These are phyloP conservation scores for Apiospora saccharicola DNA, from an alignment of 2,329 filamentous ascomycete species.

Conservation along the genomic window DNA sequence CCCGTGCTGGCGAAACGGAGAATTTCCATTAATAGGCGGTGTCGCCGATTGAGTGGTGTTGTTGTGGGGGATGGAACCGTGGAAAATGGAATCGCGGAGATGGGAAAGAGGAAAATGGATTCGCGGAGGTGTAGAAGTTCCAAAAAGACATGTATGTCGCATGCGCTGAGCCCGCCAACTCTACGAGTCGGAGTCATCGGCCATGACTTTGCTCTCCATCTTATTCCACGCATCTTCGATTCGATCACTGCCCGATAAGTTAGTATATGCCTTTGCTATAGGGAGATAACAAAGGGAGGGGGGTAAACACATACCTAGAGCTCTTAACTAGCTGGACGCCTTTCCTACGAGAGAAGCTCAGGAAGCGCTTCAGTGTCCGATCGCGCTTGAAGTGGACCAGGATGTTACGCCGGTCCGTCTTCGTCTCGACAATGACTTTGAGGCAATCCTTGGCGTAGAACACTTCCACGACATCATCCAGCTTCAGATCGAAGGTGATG, in stretches of 20 bases:
- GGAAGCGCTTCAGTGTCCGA: conserved; percentile 60
- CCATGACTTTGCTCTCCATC: conserved; percentile 39
- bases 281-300: conserved; percentile 3
- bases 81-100: background rate
- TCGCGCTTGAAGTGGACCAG: conserved; percentile 61
- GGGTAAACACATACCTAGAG: conserved; percentile 47
- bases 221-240: conserved; percentile 39
- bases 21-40: background rate
- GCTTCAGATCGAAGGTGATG: conserved; percentile 57
- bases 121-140: background rate
- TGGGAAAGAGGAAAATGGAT: background rate
- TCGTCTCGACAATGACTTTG: conserved; percentile 52
- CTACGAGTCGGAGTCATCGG: conserved; percentile 35
- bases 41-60: background rate
- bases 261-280: conserved; percentile 4
- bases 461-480: conserved; percentile 56
- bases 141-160: background rate
- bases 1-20: background rate
- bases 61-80: background rate
- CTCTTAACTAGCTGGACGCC: conserved; percentile 50
- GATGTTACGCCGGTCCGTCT: conserved; percentile 52
- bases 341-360: conserved; percentile 55
- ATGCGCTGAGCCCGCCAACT: background rate
- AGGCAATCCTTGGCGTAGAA: conserved; percentile 51
- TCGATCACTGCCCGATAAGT: conserved; percentile 31